A percentile compares a stretch with the other conserved stretches of the same genome.
phyloP scores from a whole-genome alignment of 371 early-diverging fungal species.

The Saksenaea vasiformis region DNA sequence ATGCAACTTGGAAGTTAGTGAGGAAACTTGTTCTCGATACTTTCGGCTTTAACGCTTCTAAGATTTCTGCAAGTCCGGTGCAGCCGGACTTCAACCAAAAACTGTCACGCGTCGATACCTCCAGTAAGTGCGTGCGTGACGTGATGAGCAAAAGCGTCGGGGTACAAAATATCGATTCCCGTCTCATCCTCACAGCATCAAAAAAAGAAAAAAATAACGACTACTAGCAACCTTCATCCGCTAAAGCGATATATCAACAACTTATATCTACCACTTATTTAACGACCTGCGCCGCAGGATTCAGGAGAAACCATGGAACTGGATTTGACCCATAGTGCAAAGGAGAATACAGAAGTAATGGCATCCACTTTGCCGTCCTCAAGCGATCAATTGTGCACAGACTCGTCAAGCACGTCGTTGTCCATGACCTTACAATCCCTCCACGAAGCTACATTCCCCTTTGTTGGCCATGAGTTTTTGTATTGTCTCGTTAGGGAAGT shows the following conservation, averaged over 20 bases:
- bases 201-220: too few species aligned
- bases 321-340: not conserved
- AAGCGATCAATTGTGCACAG: not conserved
- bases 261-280: not conserved
- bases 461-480: conserved; percentile 15
- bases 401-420: conserved; percentile 5
- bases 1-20: too few species aligned
- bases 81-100: too few species aligned
- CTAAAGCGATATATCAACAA: not conserved
- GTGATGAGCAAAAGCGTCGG: too few species aligned
- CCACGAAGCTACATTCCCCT: conserved; percentile 12
- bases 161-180: too few species aligned
- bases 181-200: too few species aligned
- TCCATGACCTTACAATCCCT: conserved; percentile 11
- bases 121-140: too few species aligned
- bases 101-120: too few species aligned
- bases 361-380: not conserved
- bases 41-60: too few species aligned
- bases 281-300: conserved; percentile 2
- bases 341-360: not conserved
- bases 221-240: not conserved
- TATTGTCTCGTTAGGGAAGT: conserved; percentile 13
- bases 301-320: conserved; percentile 7
- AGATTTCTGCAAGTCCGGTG: too few species aligned
- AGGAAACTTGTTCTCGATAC: too few species aligned